Base-by-base conservation (phyloP, 345 rosid genomes). In the Passiflora organensis region DNA sequence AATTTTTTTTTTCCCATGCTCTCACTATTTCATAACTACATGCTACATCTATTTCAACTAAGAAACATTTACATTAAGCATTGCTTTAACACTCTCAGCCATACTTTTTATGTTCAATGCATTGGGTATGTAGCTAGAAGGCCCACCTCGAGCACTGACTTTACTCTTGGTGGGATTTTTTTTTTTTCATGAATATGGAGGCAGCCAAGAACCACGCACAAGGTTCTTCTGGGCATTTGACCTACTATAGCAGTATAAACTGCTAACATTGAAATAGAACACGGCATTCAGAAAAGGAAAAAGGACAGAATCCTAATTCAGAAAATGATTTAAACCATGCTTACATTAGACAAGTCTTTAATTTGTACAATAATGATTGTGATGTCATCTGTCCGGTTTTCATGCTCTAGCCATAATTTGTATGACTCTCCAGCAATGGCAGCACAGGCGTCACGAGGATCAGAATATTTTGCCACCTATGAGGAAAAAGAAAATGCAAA, bases 351-450 rank as follows among this genome's bases (percentile, higher is more conserved):
- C 47, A 81, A 70, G 71, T 75, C 83, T 69, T 86, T 89, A 34
- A 93, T 76, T 63, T 86, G 89, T 53, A 80, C 99, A 73, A 89
- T 76, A 64, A 89, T 83, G 65, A 93, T 77, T 23, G 99, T 89
- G 53, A 93, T 93, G 79, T 93, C 99, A 82, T 93, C 99, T 19
- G 97, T 93, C 54, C 97, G 89, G 65, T 69, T 85, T 72, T 83
- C 99, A 57, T 82, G 68, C 58, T 83, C 83, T 81, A 93, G 72
- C 99, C 99, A 93, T 36, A 71, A 63, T 76, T 82, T 89, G 75
- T 89, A 89, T 8, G 99, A 87, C 62, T 94, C 91, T 64, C 95
- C 97, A 25, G 95, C 81, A 58, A 89, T 85, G 18, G 85, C 91
- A 21, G 86, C 78, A 54, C 99, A 94, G 63, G 97, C 99, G 72